A percentile compares a stretch with the other conserved stretches of the same genome.
These are phyloP conservation scores for Oryza brachyantha DNA, from an alignment of 176 grass and related monocot genomes.

Conservation along the genomic window DNA sequence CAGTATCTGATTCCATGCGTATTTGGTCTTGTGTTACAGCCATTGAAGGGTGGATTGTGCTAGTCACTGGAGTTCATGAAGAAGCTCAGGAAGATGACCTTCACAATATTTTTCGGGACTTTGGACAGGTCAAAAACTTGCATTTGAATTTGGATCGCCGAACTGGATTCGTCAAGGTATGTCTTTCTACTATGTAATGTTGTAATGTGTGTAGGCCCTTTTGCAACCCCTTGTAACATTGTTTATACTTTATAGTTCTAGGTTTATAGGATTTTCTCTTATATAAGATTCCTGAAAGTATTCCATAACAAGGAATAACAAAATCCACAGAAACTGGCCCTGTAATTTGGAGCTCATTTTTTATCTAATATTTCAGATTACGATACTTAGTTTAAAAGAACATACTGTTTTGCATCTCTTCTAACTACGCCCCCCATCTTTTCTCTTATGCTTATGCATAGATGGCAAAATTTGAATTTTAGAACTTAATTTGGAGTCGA, in stretches of 20 bases:
- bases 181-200: neutral
- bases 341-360: neutral
- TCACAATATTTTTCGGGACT: conserved; percentile 69
- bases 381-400: neutral
- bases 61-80: conserved; percentile 82
- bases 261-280: neutral
- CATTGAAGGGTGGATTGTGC: conserved; percentile 87
- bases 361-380: neutral
- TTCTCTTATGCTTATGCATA: too few relatives aligned
- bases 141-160: conserved; percentile 88
- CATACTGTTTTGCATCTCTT: neutral
- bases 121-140: conserved; percentile 81
- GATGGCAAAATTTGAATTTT: too few relatives aligned
- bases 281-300: neutral
- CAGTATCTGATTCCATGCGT: conserved; percentile 9
- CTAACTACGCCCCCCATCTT: too few relatives aligned
- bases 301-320: conserved; percentile 3
- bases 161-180: conserved; percentile 90
- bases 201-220: neutral
- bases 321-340: neutral
- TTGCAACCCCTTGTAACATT: neutral
- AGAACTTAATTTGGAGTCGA: too few relatives aligned
- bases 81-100: conserved; percentile 87
- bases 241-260: neutral
- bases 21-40: conserved; percentile 39